These are phyloP conservation scores for Laburnicola sp. DNA, from an alignment of 2,329 filamentous ascomycete species.

Conservation along the genomic window DNA sequence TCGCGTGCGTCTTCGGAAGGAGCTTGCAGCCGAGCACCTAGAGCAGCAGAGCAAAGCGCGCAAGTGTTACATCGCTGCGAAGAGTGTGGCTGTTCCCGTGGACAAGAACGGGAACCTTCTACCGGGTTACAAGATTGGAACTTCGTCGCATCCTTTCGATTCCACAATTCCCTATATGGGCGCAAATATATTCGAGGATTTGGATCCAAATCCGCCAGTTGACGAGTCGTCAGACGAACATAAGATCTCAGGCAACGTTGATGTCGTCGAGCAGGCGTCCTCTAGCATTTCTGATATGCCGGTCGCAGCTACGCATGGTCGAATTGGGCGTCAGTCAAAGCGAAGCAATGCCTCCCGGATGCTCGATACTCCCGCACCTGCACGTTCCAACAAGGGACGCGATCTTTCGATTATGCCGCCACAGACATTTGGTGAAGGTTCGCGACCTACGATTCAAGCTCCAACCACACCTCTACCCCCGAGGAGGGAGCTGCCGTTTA, in stretches of 20 bases:
- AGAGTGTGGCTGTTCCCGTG: not conserved
- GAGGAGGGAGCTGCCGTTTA: too few relatives aligned
- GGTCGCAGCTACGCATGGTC: too few relatives aligned
- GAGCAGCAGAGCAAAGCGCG: not conserved
- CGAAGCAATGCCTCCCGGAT: too few relatives aligned
- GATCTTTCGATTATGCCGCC: too few relatives aligned
- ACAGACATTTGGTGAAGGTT: too few relatives aligned
- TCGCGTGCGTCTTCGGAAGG: not conserved
- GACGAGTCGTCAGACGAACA: not conserved
- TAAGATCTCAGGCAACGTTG: not conserved
- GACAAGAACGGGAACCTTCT: not conserved
- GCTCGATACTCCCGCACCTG: too few relatives aligned
- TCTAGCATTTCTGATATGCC: too few relatives aligned
- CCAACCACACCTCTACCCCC: too few relatives aligned
- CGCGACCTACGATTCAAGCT: too few relatives aligned
- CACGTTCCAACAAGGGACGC: too few relatives aligned
- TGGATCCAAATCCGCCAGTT: not conserved
- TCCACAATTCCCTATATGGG: not conserved
- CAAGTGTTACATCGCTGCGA: conserved; percentile 3
- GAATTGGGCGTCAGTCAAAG: too few relatives aligned
- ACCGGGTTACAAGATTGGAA: not conserved
- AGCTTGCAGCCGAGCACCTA: not conserved
- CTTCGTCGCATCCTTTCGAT: not conserved
- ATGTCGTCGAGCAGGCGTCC: not conserved
- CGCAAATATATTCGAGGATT: not conserved